Evolutionary conservation across 1,139 yeast species (phyloP).

Genomic region (Suhomyces coccinellae): DNA sequence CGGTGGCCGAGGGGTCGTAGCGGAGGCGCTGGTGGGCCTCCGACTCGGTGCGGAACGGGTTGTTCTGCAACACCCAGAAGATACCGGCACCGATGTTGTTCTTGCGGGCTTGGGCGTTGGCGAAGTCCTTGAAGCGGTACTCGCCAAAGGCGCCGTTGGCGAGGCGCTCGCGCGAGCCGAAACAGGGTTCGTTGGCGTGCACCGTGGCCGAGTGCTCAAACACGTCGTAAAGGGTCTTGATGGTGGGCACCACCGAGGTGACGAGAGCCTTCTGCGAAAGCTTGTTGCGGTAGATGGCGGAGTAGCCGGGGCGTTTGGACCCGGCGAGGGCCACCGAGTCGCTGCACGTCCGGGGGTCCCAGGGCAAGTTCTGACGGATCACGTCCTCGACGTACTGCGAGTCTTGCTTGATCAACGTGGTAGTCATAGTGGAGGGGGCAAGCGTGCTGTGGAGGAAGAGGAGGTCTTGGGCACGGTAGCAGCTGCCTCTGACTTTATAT

Average conservation of each 20-base stretch:
- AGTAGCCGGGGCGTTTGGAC: constrained; percentile 48
- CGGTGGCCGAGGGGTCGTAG: constrained; percentile 24
- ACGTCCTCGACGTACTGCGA: constrained; percentile 10
- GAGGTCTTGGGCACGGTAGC: not conserved
- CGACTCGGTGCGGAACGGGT: constrained; percentile 36
- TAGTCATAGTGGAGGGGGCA: constrained; percentile 1
- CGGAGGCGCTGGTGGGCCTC: constrained; percentile 30
- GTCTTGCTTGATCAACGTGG: constrained; percentile 9
- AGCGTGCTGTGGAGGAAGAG: not conserved
- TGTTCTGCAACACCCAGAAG: constrained; percentile 49
- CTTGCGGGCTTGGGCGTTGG: constrained; percentile 41
- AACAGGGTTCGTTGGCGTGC: constrained; percentile 41
- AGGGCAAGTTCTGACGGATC: constrained; percentile 15
- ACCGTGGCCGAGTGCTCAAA: constrained; percentile 43
- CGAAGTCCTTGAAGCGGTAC: constrained; percentile 53
- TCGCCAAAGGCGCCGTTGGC: constrained; percentile 43
- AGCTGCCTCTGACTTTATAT: not conserved
- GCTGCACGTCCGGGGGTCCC: constrained; percentile 12
- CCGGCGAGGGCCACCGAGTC: constrained; percentile 45
- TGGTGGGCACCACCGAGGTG: constrained; percentile 46
- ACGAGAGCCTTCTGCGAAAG: constrained; percentile 39
- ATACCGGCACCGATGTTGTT: constrained; percentile 65
- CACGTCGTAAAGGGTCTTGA: constrained; percentile 51
- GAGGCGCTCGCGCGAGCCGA: constrained; percentile 50
- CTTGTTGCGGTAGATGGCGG: constrained; percentile 54